Percentiles rank a stretch among this genome's conserved stretches.
phyloP scores from a whole-genome alignment of 345 rosid genomes.

The Eucalyptus curtisii region DNA sequence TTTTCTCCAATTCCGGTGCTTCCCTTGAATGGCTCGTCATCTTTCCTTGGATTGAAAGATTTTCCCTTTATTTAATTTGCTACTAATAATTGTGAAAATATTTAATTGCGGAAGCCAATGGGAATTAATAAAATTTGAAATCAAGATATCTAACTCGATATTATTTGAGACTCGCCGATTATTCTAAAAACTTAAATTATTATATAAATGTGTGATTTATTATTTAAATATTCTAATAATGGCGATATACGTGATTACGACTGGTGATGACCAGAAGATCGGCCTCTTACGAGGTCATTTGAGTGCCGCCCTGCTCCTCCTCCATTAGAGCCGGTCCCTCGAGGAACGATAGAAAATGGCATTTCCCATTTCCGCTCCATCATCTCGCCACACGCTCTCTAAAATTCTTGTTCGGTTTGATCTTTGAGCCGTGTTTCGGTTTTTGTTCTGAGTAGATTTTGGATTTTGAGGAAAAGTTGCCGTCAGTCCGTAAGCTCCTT shows the following conservation, averaged over 20 bases:
- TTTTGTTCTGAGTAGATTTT: neutral
- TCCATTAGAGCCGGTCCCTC: neutral
- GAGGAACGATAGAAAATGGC: neutral
- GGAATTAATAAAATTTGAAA: too few relatives aligned
- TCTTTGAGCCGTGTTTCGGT: neutral
- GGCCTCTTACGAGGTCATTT: accelerated
- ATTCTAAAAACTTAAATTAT: accelerated
- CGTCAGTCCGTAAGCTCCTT: neutral
- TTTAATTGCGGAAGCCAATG: too few relatives aligned
- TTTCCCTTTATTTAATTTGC: neutral
- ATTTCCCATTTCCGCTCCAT: neutral
- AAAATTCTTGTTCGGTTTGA: neutral
- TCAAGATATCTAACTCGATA: accelerated
- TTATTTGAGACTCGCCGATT: accelerated
- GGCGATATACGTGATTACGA: accelerated
- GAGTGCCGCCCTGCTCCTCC: neutral
- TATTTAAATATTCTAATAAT: too few relatives aligned
- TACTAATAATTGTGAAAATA: too few relatives aligned
- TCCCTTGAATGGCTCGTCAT: neutral
- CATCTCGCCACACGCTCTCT: neutral
- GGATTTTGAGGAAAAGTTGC: neutral
- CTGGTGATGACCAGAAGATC: accelerated
- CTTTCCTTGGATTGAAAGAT: neutral
- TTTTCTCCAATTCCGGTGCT: neutral
- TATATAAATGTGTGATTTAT: too few relatives aligned